phyloP scores from a whole-genome alignment of 805 yeast species.

The Sporopachydermia lactativora region DNA sequence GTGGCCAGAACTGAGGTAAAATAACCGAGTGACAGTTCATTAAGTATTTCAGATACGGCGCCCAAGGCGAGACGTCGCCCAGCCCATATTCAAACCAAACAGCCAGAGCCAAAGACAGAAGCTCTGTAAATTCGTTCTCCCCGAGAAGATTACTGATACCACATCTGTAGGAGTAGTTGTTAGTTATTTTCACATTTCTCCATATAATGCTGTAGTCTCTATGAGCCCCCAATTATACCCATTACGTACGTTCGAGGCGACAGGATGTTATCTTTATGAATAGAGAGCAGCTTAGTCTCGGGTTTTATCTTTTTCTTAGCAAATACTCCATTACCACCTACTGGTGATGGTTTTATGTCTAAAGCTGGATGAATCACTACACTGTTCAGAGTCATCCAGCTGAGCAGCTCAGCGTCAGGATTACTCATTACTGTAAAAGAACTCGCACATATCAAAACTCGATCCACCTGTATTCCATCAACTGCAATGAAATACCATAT shows the following conservation, averaged over 20 bases:
- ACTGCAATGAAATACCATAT: too few relatives aligned
- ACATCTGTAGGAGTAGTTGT: constrained; percentile 23
- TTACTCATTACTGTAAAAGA: too few relatives aligned
- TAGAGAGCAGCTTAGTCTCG: constrained; percentile 19
- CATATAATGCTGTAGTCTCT: background rate
- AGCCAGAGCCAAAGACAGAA: constrained; percentile 51
- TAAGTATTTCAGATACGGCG: constrained; percentile 31
- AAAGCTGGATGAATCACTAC: constrained; percentile 41
- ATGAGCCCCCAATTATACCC: background rate
- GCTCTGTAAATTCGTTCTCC: constrained; percentile 48
- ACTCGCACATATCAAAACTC: too few relatives aligned
- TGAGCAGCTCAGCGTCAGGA: constrained; percentile 20
- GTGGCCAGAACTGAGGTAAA: constrained; percentile 60
- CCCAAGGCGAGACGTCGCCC: constrained; percentile 71
- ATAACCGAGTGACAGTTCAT: constrained; percentile 19
- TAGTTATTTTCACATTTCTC: background rate
- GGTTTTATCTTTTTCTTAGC: constrained; percentile 28
- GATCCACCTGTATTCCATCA: too few relatives aligned
- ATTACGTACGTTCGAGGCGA: constrained; percentile 16
- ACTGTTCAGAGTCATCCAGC: constrained; percentile 42
- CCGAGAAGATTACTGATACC: constrained; percentile 49
- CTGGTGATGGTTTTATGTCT: constrained; percentile 29
- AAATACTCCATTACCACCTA: constrained; percentile 69
- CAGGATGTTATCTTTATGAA: constrained; percentile 20
- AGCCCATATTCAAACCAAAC: constrained; percentile 56